Evolutionary conservation across 2,329 filamentous ascomycete genomes (phyloP).

Genomic region (Stachybotrys chlorohalonatus): DNA sequence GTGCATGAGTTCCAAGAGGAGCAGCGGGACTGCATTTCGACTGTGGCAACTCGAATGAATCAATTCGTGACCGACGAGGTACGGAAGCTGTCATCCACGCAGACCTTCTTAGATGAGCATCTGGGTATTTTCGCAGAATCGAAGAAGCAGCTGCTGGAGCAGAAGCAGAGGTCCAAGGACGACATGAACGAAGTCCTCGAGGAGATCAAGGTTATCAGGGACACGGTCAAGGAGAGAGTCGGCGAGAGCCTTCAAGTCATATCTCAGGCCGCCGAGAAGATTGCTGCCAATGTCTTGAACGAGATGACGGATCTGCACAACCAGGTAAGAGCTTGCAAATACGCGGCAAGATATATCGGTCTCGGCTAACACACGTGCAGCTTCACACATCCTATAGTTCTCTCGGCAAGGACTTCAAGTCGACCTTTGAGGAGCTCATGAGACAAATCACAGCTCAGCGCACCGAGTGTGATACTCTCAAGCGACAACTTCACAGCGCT

Average conservation of each 20-base stretch:
- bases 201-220: conserved; percentile 82
- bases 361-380: conserved; percentile 24
- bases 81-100: conserved; percentile 59
- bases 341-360: neutral
- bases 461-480: conserved; percentile 63
- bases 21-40: conserved; percentile 62
- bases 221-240: conserved; percentile 79
- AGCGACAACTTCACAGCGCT: conserved; percentile 62
- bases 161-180: conserved; percentile 62
- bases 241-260: conserved; percentile 78
- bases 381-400: conserved; percentile 77
- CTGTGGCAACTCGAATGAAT: conserved; percentile 63
- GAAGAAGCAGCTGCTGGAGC: conserved; percentile 57
- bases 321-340: conserved; percentile 31
- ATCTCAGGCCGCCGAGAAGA: conserved; percentile 75
- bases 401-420: conserved; percentile 79
- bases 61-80: conserved; percentile 69
- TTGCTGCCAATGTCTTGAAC: conserved; percentile 78
- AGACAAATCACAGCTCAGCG: conserved; percentile 69
- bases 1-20: conserved; percentile 63
- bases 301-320: conserved; percentile 80
- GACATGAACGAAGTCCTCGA: conserved; percentile 88
- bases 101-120: conserved; percentile 62
- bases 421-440: conserved; percentile 72
- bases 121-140: conserved; percentile 58